Conservation (phyloP, 345 rosid species). For the Erodium maritimum region DNA sequence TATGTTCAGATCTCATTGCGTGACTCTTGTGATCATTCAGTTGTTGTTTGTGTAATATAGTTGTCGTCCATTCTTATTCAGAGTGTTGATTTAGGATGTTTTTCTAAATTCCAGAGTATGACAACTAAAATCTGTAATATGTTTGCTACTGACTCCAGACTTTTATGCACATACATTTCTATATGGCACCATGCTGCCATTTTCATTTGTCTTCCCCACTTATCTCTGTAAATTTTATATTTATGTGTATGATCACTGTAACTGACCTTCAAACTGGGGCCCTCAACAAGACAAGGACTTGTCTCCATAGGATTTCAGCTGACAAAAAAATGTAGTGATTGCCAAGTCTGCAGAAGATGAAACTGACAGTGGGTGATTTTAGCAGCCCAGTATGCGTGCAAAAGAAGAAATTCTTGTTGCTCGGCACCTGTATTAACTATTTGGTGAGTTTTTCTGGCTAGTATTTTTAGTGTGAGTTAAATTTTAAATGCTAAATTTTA, state of each 20-base stretch:
- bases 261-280: conserved; percentile 29
- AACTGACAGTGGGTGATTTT: background rate
- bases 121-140: background rate
- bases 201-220: background rate
- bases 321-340: conserved; percentile 58
- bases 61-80: background rate
- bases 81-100: background rate
- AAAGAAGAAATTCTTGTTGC: conserved; percentile 55
- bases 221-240: background rate
- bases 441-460: conserved; percentile 34
- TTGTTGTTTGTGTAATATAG: background rate
- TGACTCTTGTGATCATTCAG: background rate
- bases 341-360: conserved; percentile 41
- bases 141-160: background rate
- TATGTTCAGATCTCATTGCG: too few species aligned
- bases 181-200: background rate
- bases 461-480: background rate
- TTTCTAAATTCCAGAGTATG: background rate
- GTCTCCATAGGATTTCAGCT: conserved; percentile 53
- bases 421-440: conserved; percentile 44
- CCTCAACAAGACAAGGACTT: conserved; percentile 38
- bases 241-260: background rate
- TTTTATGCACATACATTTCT: background rate
- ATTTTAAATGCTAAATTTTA: too few species aligned
- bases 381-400: conserved; percentile 23